Evolutionary conservation across 2,329 filamentous ascomycete genomes (phyloP).

Genomic region (Karstenula rhodostoma): DNA sequence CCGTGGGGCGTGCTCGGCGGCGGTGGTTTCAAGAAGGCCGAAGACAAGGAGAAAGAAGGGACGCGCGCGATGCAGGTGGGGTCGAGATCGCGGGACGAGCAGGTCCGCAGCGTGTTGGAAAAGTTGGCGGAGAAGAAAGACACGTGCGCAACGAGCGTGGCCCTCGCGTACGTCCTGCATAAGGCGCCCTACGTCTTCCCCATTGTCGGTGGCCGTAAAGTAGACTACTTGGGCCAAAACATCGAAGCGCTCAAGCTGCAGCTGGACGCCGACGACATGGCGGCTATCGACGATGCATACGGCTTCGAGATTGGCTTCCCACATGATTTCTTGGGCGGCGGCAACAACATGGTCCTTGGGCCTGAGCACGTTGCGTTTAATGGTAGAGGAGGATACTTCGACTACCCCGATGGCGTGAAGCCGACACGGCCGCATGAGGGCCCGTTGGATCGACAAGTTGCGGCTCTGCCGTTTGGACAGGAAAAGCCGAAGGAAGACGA

Average conservation of each 20-base stretch:
- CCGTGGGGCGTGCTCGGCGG: constrained; percentile 64
- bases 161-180: constrained; percentile 76
- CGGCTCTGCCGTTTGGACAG: not conserved
- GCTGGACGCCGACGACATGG: constrained; percentile 68
- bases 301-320: constrained; percentile 75
- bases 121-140: constrained; percentile 66
- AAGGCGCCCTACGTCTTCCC: constrained; percentile 78
- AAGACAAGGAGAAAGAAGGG: constrained; percentile 53
- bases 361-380: constrained; percentile 36
- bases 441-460: constrained; percentile 23
- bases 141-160: constrained; percentile 65
- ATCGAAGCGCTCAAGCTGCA: constrained; percentile 71
- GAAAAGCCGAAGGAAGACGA: not conserved
- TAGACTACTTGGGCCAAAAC: constrained; percentile 74
- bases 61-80: constrained; percentile 51
- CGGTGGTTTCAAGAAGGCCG: constrained; percentile 51
- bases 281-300: constrained; percentile 69
- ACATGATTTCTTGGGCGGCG: constrained; percentile 28
- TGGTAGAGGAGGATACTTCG: constrained; percentile 29
- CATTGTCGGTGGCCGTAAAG: constrained; percentile 73
- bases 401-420: constrained; percentile 34
- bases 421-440: constrained; percentile 39
- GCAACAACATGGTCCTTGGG: constrained; percentile 31
- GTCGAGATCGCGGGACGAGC: constrained; percentile 57
- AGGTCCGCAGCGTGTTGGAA: constrained; percentile 66